phyloP scores from a whole-genome alignment of 164 flowering plant species.

The Annona cherimola region DNA sequence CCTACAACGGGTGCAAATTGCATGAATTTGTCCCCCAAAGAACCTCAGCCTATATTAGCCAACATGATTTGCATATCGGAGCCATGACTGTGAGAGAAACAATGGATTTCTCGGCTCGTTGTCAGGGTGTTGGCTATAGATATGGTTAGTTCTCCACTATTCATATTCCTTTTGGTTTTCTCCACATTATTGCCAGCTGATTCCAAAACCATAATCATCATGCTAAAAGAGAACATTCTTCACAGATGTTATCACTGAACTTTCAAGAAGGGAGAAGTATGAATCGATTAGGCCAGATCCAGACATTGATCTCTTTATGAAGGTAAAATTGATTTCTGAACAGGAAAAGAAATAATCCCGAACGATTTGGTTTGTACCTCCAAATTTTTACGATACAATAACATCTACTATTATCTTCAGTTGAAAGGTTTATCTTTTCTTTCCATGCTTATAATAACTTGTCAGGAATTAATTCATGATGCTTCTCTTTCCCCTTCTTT shows the following conservation, averaged over 20 bases:
- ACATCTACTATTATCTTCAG: not conserved
- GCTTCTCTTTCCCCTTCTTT: not conserved
- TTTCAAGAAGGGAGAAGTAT: constrained; percentile 30
- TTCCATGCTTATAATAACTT: not conserved
- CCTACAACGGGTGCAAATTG: constrained; percentile 32
- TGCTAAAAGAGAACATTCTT: not conserved
- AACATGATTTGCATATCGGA: constrained; percentile 30
- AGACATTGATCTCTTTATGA: constrained; percentile 34
- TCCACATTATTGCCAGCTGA: too few relatives aligned
- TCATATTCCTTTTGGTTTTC: not conserved
- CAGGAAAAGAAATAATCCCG: not conserved
- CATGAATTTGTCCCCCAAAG: constrained; percentile 31
- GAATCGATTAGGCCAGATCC: constrained; percentile 24
- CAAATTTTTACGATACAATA: not conserved
- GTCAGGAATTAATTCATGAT: not conserved
- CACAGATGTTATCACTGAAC: constrained; percentile 29
- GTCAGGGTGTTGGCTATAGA: constrained; percentile 34
- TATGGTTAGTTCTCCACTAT: constrained; percentile 17
- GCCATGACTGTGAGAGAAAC: constrained; percentile 40
- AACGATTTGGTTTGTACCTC: not conserved
- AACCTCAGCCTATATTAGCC: constrained; percentile 32
- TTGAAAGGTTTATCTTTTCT: not conserved
- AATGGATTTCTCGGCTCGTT: constrained; percentile 33
- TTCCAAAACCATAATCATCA: not conserved
- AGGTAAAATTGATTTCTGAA: constrained; percentile 13